Conservation (phyloP, 1,284 basidiomycete species). For the Xerocomus nothofagi region DNA sequence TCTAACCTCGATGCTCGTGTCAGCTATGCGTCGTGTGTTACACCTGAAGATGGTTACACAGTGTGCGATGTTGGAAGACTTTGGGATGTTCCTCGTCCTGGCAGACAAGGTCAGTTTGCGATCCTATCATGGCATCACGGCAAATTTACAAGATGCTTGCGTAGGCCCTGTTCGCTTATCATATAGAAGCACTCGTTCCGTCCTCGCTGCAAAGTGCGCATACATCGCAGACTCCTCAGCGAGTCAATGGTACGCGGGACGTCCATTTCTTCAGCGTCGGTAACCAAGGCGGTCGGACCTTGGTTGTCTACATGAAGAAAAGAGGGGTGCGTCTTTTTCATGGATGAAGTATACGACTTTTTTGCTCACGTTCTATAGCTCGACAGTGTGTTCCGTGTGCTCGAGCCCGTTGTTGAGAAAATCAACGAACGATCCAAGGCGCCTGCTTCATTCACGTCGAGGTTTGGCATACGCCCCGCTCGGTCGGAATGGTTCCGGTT, state of each 20-base stretch:
- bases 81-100: constrained; percentile 92
- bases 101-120: constrained; percentile 73
- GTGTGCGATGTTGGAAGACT: constrained; percentile 92
- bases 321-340: constrained; percentile 67
- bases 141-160: background rate
- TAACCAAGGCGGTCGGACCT: constrained; percentile 76
- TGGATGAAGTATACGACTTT: background rate
- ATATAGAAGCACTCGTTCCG: constrained; percentile 94
- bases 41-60: constrained; percentile 91
- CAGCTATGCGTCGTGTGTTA: constrained; percentile 85
- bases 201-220: constrained; percentile 66
- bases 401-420: constrained; percentile 88
- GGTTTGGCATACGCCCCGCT: constrained; percentile 72
- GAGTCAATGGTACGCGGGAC: constrained; percentile 85
- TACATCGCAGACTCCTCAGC: constrained; percentile 77
- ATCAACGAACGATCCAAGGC: constrained; percentile 75
- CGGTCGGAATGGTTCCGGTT: constrained; percentile 91
- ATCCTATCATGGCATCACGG: background rate
- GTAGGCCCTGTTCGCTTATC: constrained; percentile 82
- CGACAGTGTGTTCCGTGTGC: constrained; percentile 90
- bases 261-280: constrained; percentile 96
- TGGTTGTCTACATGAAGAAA: constrained; percentile 95
- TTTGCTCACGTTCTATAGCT: constrained; percentile 41
- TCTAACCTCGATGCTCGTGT: constrained; percentile 6
- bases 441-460: constrained; percentile 64